These are phyloP conservation scores for Blastobotrys arbuscula DNA, from an alignment of 1,139 yeast species.

Conservation along the genomic window DNA sequence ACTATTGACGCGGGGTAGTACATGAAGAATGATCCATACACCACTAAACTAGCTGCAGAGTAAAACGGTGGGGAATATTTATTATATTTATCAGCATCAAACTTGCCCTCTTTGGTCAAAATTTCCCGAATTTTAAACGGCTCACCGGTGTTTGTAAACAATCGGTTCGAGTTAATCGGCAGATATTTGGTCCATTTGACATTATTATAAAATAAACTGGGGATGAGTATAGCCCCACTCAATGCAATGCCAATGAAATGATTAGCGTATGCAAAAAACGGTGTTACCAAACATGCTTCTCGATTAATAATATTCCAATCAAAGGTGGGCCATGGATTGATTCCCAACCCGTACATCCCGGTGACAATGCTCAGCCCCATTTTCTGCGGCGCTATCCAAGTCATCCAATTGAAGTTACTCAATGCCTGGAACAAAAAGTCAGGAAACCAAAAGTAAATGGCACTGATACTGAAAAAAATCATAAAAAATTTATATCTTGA, in stretches of 20 bases:
- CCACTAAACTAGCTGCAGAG: slow-evolving; percentile 50
- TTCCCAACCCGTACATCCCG: slow-evolving; percentile 53
- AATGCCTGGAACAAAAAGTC: slow-evolving; percentile 46
- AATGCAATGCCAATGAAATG: slow-evolving; percentile 41
- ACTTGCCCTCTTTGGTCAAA: slow-evolving; percentile 36
- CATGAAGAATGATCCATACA: slow-evolving; percentile 50
- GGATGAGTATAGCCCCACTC: slow-evolving; percentile 37
- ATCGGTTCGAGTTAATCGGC: slow-evolving; percentile 46
- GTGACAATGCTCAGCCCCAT: slow-evolving; percentile 49
- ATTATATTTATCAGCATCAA: slow-evolving; percentile 31
- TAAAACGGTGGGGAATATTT: slow-evolving; percentile 48
- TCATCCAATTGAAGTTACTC: slow-evolving; percentile 54
- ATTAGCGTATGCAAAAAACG: slow-evolving; percentile 40
- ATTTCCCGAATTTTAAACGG: slow-evolving; percentile 40
- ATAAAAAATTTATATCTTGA: slow-evolving; percentile 45
- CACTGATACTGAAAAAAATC: slow-evolving; percentile 36
- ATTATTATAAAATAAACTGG: slow-evolving; percentile 45
- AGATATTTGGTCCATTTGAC: slow-evolving; percentile 46
- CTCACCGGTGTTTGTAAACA: slow-evolving; percentile 46
- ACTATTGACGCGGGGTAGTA: slow-evolving; percentile 52
- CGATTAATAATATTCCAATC: slow-evolving; percentile 37
- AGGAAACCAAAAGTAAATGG: slow-evolving; percentile 57
- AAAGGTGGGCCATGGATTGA: slow-evolving; percentile 43
- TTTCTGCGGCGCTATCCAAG: slow-evolving; percentile 57
- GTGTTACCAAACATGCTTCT: slow-evolving; percentile 35